These are phyloP conservation scores for Xylaria hypoxylon DNA, from an alignment of 2,329 filamentous ascomycete species.

Conservation along the genomic window DNA sequence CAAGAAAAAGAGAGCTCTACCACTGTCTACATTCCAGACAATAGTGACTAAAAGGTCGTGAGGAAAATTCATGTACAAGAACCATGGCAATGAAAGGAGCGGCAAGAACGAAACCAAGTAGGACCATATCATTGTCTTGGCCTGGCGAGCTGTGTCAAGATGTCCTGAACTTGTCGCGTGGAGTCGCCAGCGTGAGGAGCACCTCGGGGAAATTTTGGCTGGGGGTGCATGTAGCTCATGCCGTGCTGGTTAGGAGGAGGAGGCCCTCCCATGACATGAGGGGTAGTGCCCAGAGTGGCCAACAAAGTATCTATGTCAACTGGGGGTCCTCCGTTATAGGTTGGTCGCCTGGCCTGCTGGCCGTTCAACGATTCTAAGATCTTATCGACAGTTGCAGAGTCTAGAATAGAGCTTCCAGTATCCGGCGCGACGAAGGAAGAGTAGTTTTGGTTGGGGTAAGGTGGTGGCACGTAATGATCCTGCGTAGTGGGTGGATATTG, in stretches of 20 bases:
- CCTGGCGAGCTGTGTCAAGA: slow-evolving; percentile 78
- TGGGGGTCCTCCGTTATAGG: slow-evolving; percentile 46
- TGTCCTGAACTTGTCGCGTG: slow-evolving; percentile 73
- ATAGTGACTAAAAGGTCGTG: not conserved
- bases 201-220: slow-evolving; percentile 45
- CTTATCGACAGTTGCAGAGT: slow-evolving; percentile 51
- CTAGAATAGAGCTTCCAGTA: slow-evolving; percentile 44
- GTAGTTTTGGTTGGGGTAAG: slow-evolving; percentile 44
- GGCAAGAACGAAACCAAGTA: not conserved
- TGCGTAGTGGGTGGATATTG: slow-evolving; percentile 43
- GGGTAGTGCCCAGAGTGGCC: slow-evolving; percentile 44
- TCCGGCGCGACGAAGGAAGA: slow-evolving; percentile 19
- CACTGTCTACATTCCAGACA: not conserved
- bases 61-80: not conserved
- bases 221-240: slow-evolving; percentile 49
- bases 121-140: slow-evolving; percentile 64
- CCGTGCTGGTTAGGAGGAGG: slow-evolving; percentile 43
- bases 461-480: slow-evolving; percentile 49
- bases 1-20: not conserved
- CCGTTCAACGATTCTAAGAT: slow-evolving; percentile 51
- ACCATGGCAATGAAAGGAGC: not conserved
- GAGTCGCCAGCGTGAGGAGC: slow-evolving; percentile 52
- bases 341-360: slow-evolving; percentile 41
- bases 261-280: slow-evolving; percentile 44
- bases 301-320: slow-evolving; percentile 46